Evolutionary conservation across 495 filamentous ascomycete genomes (phyloP).

Genomic region (Halenospora varia): DNA sequence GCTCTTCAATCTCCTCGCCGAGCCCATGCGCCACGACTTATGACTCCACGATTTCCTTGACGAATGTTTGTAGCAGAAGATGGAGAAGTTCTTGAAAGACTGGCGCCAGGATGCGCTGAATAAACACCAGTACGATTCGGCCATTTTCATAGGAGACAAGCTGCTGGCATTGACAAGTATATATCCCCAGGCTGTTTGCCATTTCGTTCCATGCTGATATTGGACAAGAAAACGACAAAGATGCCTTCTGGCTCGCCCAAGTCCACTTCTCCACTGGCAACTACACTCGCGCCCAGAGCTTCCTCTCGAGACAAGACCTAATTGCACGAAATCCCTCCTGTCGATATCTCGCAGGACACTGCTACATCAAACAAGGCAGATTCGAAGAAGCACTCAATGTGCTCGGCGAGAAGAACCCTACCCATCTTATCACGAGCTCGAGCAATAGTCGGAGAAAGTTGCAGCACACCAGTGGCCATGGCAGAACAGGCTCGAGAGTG

Average conservation of each 20-base stretch:
- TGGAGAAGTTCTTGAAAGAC: conserved; percentile 87
- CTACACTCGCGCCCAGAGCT: conserved; percentile 81
- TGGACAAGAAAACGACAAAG: conserved; percentile 70
- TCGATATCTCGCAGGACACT: conserved; percentile 87
- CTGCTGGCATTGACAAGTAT: conserved; percentile 87
- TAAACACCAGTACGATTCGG: conserved; percentile 91
- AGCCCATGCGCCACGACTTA: background rate
- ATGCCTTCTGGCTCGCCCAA: conserved; percentile 92
- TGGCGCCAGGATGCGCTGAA: conserved; percentile 93
- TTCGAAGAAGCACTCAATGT: conserved; percentile 83
- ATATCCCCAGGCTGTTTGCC: conserved; percentile 12
- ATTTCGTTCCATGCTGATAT: conserved; percentile 21
- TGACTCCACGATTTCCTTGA: background rate
- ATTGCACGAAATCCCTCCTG: conserved; percentile 78
- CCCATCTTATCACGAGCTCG: conserved; percentile 68
- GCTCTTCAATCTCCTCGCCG: background rate
- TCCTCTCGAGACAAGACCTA: conserved; percentile 81
- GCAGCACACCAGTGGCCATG: conserved; percentile 35
- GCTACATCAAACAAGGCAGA: conserved; percentile 83
- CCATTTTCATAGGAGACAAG: conserved; percentile 96
- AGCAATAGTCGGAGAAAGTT: conserved; percentile 59
- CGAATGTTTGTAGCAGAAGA: conserved; percentile 31
- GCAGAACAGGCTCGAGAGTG: conserved; percentile 28
- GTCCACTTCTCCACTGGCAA: conserved; percentile 93
- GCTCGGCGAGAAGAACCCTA: conserved; percentile 91